These are phyloP conservation scores for Sonneratia alba DNA, from an alignment of 345 rosid species.

Conservation along the genomic window DNA sequence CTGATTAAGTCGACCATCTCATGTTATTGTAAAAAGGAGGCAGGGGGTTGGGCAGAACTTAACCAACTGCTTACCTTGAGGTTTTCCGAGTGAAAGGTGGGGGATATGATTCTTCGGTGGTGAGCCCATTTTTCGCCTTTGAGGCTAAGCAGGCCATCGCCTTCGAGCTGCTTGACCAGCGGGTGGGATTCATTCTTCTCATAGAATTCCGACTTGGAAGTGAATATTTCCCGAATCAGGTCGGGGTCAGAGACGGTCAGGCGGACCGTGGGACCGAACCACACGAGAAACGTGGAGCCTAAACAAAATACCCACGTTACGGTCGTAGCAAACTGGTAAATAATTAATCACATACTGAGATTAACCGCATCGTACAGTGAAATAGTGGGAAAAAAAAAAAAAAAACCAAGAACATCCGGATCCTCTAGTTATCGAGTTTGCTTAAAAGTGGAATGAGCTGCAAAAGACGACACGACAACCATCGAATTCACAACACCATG, in stretches of 20 bases:
- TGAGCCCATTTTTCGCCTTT: conserved; percentile 71
- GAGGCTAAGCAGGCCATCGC: conserved; percentile 64
- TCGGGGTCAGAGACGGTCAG: conserved; percentile 71
- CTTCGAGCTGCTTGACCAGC: conserved; percentile 48
- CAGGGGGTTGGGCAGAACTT: too few species aligned
- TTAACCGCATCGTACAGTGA: too few species aligned
- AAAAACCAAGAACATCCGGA: too few species aligned
- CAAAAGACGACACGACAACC: conserved; percentile 18
- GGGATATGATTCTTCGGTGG: conserved; percentile 59
- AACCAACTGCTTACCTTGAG: conserved; percentile 37
- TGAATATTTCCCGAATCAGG: conserved; percentile 53
- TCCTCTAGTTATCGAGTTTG: conserved; percentile 23
- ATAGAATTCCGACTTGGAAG: conserved; percentile 56
- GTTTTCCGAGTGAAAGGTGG: conserved; percentile 75
- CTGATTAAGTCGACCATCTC: too few species aligned
- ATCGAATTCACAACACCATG: conserved; percentile 27
- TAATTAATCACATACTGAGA: background rate
- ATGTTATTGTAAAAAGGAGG: too few species aligned
- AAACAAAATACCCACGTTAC: background rate
- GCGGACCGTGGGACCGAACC: conserved; percentile 81
- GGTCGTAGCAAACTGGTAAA: background rate
- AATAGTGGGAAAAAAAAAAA: too few species aligned
- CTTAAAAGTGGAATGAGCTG: conserved; percentile 33
- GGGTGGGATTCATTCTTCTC: conserved; percentile 53
- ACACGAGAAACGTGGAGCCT: conserved; percentile 72